These are phyloP conservation scores for Tetradesmus obliquus DNA, from an alignment of 139 green algal genomes.

Conservation along the genomic window DNA sequence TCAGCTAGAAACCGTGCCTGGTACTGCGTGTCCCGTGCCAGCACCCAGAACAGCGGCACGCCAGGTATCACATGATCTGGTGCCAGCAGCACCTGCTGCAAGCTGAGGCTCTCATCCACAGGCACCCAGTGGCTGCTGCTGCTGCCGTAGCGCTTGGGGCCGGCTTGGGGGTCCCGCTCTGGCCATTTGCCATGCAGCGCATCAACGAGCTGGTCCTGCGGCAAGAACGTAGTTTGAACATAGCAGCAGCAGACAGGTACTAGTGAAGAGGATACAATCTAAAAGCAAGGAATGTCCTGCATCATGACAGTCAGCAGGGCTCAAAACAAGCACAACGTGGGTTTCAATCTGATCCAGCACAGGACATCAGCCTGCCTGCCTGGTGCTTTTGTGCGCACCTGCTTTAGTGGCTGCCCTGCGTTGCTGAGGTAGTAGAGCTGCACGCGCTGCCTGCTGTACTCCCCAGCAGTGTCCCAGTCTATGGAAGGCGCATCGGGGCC, in stretches of 20 bases:
- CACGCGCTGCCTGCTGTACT: conserved; percentile 78
- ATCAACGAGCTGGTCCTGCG: conserved; percentile 44
- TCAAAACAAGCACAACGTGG: not conserved
- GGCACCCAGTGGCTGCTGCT: conserved; percentile 38
- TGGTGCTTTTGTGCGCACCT: not conserved
- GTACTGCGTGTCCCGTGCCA: conserved; percentile 76
- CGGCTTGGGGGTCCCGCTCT: conserved; percentile 52
- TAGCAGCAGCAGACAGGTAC: not conserved
- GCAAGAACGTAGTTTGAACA: not conserved
- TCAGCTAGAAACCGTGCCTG: conserved; percentile 70
- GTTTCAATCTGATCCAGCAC: not conserved
- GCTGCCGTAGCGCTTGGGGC: conserved; percentile 73
- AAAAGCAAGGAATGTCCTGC: not conserved
- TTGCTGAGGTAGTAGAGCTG: conserved; percentile 90
- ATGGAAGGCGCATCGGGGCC: conserved; percentile 74
- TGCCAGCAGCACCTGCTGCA: conserved; percentile 64
- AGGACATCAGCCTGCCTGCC: not conserved
- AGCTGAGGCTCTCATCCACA: conserved; percentile 36
- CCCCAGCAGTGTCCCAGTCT: conserved; percentile 79
- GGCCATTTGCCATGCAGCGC: conserved; percentile 80
- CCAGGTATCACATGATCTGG: conserved; percentile 81
- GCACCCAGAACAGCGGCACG: conserved; percentile 86
- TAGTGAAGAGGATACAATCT: not conserved
- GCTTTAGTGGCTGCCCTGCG: conserved; percentile 29
- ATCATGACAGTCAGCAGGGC: not conserved